Percentiles rank a stretch among this genome's conserved stretches.
Evolutionary conservation across 768 basidiomycete genomes (phyloP).

Genomic region (Mrakia gelida): DNA sequence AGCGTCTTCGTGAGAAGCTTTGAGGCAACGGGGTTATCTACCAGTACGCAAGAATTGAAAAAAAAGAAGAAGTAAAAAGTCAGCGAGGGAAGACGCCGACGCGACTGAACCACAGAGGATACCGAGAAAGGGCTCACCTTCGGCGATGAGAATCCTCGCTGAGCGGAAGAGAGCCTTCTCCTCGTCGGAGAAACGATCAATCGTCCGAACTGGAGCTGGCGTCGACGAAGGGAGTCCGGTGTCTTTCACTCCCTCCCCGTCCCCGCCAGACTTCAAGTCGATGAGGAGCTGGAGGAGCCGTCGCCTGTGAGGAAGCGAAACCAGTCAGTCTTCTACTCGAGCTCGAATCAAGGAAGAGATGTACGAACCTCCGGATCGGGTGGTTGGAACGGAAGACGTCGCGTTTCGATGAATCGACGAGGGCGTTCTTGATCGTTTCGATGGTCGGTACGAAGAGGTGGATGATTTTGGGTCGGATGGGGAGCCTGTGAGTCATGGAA

Average conservation of each 20-base stretch:
- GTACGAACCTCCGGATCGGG: neutral
- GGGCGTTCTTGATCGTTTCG: slow-evolving; percentile 10
- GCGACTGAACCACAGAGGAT: neutral
- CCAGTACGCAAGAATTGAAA: too few species aligned
- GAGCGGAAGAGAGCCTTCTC: slow-evolving; percentile 9
- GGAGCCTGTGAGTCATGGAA: neutral
- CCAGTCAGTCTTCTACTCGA: neutral
- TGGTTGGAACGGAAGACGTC: slow-evolving; percentile 8
- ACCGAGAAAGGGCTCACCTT: neutral
- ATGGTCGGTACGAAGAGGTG: slow-evolving; percentile 12
- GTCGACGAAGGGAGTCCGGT: neutral
- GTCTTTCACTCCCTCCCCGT: neutral
- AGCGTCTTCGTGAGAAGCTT: slow-evolving; percentile 10
- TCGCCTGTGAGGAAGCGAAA: neutral
- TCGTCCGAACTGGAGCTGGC: neutral
- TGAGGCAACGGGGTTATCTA: slow-evolving; percentile 22
- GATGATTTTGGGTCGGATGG: neutral
- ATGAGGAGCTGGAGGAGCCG: slow-evolving; percentile 12
- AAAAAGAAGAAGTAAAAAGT: neutral
- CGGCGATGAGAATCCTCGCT: neutral
- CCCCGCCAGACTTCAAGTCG: neutral
- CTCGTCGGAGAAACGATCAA: slow-evolving; percentile 17
- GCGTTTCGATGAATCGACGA: neutral
- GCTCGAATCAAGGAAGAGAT: neutral
- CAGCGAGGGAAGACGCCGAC: neutral